Percentiles rank a stretch among this genome's conserved stretches.
Evolutionary conservation across 768 basidiomycete species (phyloP).

Genomic region (Agrocybe chaxingu): DNA sequence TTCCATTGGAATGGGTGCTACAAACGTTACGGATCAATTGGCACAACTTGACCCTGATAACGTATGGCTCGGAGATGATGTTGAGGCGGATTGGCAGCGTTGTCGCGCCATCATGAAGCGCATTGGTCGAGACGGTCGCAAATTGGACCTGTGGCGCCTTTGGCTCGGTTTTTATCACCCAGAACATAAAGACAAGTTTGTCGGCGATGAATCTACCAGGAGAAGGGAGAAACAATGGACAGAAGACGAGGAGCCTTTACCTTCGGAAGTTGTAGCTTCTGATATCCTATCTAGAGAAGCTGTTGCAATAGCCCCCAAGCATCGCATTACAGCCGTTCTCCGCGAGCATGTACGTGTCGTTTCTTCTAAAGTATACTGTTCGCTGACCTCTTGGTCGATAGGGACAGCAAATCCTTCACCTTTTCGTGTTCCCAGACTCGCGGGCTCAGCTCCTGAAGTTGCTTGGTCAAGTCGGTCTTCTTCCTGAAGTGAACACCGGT

Average conservation of each 20-base stretch:
- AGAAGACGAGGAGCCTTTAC: constrained; percentile 36
- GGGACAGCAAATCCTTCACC: constrained; percentile 53
- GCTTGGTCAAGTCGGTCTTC: constrained; percentile 43
- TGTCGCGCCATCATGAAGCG: constrained; percentile 49
- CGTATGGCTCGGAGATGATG: constrained; percentile 53
- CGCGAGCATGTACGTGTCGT: constrained; percentile 50
- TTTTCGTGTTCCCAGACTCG: constrained; percentile 75
- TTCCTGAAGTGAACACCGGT: constrained; percentile 30
- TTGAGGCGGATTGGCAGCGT: constrained; percentile 57
- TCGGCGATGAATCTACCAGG: constrained; percentile 19
- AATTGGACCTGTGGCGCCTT: constrained; percentile 69
- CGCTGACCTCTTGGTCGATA: constrained; percentile 23
- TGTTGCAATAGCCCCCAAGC: constrained; percentile 28
- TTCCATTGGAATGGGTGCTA: constrained; percentile 21
- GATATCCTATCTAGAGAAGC: constrained; percentile 19
- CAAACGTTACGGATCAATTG: constrained; percentile 20
- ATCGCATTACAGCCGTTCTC: constrained; percentile 50
- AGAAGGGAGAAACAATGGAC: constrained; percentile 40
- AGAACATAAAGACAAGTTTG: constrained; percentile 20
- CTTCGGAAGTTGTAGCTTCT: constrained; percentile 23
- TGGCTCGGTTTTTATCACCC: constrained; percentile 56
- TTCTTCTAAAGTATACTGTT: neutral
- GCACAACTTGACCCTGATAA: constrained; percentile 28
- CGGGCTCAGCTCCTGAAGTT: constrained; percentile 63
- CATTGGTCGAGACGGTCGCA: constrained; percentile 64